Evolutionary conservation across 192 early-diverging fungal species (phyloP), one percentile per base, ranked within the genome.

Genomic region (Backusella macrospora): DNA sequence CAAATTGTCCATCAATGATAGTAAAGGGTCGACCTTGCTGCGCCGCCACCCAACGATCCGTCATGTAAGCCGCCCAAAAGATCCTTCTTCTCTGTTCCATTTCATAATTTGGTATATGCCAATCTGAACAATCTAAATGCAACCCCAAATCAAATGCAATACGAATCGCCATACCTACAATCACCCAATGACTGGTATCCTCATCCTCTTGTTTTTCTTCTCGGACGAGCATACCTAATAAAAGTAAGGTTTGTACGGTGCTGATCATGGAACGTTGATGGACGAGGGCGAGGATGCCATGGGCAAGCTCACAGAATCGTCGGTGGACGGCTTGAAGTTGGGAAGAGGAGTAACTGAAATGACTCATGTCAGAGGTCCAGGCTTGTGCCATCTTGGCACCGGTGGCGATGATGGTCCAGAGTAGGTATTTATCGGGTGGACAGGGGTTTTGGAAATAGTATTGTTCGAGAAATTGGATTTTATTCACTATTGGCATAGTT

Each of bases 61-160:
- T 83, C 4, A 90, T 70, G 59, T 90, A 92, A 74, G 83, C 86
- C 15, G 86, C 82, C 84, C 87, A 94, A 91, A 92, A 94, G 1
- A 91, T 84, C 16, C 92, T 83, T 43, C 84, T 86, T 37, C 93
- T 76, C 38, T 90, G 76, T 76, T 92, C 90, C 0, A 77, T 77
- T 68, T 94, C 91, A 15, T 77, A 48, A 18, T 78, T 74, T 23
- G 86, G 84, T 10, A 88, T 63, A 62, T 81, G 79, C 87, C 88
- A 89, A 34, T 77, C 74, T 0, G 83, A 59, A 16, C 86, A 80
- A 79, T 88, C 90, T n/a, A 90, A 80, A 65, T 94, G 93, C 45
- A 94, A 82, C 4, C 92, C 93, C 55, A 94, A 64, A 74, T 94
- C 93, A 80, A 91, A 91, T 9, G 93, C 93, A 78, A 92, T 90